Base-by-base conservation (phyloP, 169 alveolate genomes). In the Cryptosporidium parvum region DNA sequence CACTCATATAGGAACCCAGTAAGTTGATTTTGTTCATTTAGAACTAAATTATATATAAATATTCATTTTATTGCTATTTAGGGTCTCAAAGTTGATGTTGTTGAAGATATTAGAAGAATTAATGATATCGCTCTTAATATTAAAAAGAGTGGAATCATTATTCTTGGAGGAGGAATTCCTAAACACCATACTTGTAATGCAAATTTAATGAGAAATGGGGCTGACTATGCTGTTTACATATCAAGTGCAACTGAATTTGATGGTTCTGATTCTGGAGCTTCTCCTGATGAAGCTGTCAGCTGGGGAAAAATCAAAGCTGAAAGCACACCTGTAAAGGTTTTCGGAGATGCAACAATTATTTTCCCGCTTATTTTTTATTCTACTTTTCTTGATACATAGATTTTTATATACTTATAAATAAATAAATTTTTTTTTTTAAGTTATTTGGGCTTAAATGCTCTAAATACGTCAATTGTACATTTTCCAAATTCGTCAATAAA, bases 101-200 rank as follows among this genome's bases (percentile, higher is more conserved):
- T 96, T 33, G 93, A 94, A 68, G 99, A 98, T 93, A 94, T 99
- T 72, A 96, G 98, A 52, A 89, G 91, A 51, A 92, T 98, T 68
- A 98, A 99, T 91, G 98, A 98, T 73, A 69, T 96, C 61, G 98
- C 99, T 18, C 86, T 97, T 72, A 86, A 95, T 84, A 96, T 99
- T 10, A 93, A 94, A 58, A 95, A 96, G 87, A 94, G 99, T 14
- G 99, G 99, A 48, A 95, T 98, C 91, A 93, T 99, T 53, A 96
- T 98, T 61, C 92, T 98, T 23, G 99, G 99, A 31, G 99, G 99
- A 2, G 99, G 99, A 1, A 91, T 97, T 51, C 97, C 99, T 52
- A 99, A 99, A 91, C 99, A 99, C 93, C 99, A 99, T 93, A 97
- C 98, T 33, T 96, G 99, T 95, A 99, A 99, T 93, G 99, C 99